phyloP scores from a whole-genome alignment of 192 early-diverging fungal species.

The Entomortierella chlamydospora region DNA sequence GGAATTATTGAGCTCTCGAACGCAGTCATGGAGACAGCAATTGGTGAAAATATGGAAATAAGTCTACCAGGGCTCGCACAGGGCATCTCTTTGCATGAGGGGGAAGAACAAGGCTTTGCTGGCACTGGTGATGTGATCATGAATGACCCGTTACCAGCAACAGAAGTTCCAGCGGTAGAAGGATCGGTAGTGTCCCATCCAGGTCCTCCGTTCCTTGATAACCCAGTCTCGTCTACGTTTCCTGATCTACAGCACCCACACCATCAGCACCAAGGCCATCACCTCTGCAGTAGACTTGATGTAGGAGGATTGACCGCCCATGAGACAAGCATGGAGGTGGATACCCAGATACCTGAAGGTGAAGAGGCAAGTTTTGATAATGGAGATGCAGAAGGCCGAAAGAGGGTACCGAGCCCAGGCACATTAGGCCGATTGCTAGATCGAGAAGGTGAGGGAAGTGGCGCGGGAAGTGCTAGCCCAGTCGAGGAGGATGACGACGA shows the following conservation, averaged over 20 bases:
- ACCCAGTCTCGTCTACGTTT: not conserved
- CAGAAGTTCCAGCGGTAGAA: not conserved
- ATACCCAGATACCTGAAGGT: not conserved
- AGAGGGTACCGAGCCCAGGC: constrained; percentile 23
- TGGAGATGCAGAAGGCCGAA: not conserved
- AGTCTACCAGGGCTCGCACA: not conserved
- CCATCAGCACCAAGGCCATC: constrained; percentile 7
- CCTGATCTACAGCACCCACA: constrained; percentile 22
- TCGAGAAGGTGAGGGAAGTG: constrained; percentile 30
- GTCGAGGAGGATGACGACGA: constrained; percentile 21
- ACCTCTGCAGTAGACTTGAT: constrained; percentile 9
- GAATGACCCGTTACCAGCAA: not conserved
- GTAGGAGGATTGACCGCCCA: not conserved
- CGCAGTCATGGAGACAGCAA: not conserved
- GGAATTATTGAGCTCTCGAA: not conserved
- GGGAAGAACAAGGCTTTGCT: not conserved
- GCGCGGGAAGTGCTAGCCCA: constrained; percentile 28
- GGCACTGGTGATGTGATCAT: constrained; percentile 5
- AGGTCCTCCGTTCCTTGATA: not conserved
- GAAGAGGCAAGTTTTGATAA: not conserved
- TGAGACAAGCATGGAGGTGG: constrained; percentile 21
- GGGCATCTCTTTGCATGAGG: not conserved
- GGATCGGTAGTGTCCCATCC: constrained; percentile 4
- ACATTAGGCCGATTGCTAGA: constrained; percentile 18
- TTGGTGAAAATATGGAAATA: not conserved